A percentile compares a stretch with the other conserved stretches of the same genome.
Evolutionary conservation across 2,329 filamentous ascomycete species (phyloP).

Genomic region (Periconia sp.): DNA sequence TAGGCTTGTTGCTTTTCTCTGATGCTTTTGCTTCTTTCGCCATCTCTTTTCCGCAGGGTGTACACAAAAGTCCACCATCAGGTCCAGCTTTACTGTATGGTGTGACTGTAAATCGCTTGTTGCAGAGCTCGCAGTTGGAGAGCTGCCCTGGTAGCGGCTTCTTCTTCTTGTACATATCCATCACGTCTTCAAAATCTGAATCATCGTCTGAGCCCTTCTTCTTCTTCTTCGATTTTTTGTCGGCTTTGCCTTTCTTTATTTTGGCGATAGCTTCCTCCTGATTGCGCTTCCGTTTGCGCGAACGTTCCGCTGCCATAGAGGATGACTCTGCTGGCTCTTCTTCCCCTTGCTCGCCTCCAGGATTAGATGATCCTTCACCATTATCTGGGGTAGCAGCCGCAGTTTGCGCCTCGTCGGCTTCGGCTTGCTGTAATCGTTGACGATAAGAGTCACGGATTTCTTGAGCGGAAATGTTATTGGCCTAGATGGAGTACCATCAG

Average conservation of each 20-base stretch:
- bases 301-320: conserved; percentile 46
- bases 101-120: conserved; percentile 89
- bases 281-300: conserved; percentile 60
- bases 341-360: conserved; percentile 27
- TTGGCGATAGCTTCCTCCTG: conserved; percentile 52
- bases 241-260: conserved; percentile 53
- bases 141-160: conserved; percentile 77
- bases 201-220: conserved; percentile 46
- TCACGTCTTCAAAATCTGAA: conserved; percentile 51
- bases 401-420: conserved; percentile 39
- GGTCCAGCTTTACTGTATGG: conserved; percentile 82
- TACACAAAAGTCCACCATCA: conserved; percentile 82
- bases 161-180: conserved; percentile 58
- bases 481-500: conserved; percentile 42
- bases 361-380: conserved; percentile 36
- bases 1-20: conserved; percentile 61
- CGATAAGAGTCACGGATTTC: conserved; percentile 64
- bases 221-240: conserved; percentile 46
- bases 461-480: conserved; percentile 71
- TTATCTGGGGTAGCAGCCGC: conserved; percentile 39
- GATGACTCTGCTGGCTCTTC: conserved; percentile 36
- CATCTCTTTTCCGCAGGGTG: conserved; percentile 75
- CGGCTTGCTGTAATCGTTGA: conserved; percentile 54
- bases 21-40: conserved; percentile 65
- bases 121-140: conserved; percentile 82